Evolutionary conservation across 2,329 filamentous ascomycete species (phyloP).

Genomic region (Penicillium griseofulvum): DNA sequence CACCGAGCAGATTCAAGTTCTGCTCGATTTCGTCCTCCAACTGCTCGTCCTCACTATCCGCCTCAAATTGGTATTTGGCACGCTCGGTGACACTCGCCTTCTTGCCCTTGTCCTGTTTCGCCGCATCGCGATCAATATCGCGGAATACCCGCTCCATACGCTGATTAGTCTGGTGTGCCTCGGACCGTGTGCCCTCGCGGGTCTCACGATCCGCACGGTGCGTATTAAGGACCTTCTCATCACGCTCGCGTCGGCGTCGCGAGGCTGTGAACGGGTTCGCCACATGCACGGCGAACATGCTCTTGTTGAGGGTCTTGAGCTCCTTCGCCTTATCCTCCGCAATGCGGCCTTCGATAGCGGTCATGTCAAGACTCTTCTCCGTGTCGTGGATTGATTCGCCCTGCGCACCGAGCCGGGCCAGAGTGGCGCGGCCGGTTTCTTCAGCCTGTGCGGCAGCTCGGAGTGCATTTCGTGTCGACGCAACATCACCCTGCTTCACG

Average conservation of each 20-base stretch:
- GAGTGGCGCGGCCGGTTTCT: conserved; percentile 67
- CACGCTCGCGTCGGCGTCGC: conserved; percentile 61
- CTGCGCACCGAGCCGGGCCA: conserved; percentile 72
- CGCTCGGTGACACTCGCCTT: conserved; percentile 58
- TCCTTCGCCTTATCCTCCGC: conserved; percentile 79
- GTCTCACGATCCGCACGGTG: conserved; percentile 57
- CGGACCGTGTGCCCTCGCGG: conserved; percentile 55
- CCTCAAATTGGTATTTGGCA: conserved; percentile 74
- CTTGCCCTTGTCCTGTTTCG: conserved; percentile 51
- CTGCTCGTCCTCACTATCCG: conserved; percentile 66
- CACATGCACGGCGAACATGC: conserved; percentile 86
- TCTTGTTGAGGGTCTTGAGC: conserved; percentile 78
- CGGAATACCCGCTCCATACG: conserved; percentile 64
- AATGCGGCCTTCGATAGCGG: conserved; percentile 70
- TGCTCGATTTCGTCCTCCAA: conserved; percentile 71
- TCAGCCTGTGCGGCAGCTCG: conserved; percentile 66
- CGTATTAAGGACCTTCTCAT: conserved; percentile 67
- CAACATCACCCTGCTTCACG: conserved; percentile 74
- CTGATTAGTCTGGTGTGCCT: conserved; percentile 54
- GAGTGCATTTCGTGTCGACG: conserved; percentile 68
- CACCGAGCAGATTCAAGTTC: conserved; percentile 60
- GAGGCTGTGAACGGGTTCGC: conserved; percentile 73
- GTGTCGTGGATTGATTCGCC: conserved; percentile 79
- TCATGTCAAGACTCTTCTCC: conserved; percentile 77
- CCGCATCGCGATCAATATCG: conserved; percentile 57